These are phyloP conservation scores for Penicillium egyptiacum DNA, from an alignment of 495 filamentous ascomycete species.

Conservation along the genomic window DNA sequence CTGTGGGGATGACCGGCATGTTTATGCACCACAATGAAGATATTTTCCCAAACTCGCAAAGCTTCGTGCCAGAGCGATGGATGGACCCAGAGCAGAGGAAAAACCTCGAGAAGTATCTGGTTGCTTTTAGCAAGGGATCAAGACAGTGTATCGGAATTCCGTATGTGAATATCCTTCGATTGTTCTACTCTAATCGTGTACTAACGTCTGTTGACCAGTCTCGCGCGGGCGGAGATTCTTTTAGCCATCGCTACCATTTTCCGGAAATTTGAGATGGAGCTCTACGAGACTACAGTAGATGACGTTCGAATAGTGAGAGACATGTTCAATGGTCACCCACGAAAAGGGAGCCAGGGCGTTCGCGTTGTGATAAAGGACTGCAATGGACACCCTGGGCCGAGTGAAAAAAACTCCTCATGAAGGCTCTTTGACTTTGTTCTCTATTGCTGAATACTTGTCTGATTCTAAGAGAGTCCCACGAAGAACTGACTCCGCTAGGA, in stretches of 20 bases:
- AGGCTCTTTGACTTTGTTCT: not conserved
- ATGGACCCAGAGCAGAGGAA: constrained; percentile 29
- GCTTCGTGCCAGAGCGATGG: constrained; percentile 49
- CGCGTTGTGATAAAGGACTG: constrained; percentile 11
- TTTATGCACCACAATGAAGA: constrained; percentile 41
- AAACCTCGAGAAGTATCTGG: constrained; percentile 45
- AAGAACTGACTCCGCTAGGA: not conserved
- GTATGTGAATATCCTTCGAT: constrained; percentile 13
- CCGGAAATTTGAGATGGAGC: constrained; percentile 33
- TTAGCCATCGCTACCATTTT: constrained; percentile 30
- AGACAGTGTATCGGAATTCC: constrained; percentile 54
- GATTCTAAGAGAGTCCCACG: not conserved
- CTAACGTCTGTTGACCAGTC: constrained; percentile 19
- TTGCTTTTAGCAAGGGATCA: constrained; percentile 49
- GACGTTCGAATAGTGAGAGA: constrained; percentile 29
- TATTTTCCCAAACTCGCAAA: constrained; percentile 42
- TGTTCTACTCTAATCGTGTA: not conserved
- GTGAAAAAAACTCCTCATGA: not conserved
- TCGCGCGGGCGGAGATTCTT: constrained; percentile 39
- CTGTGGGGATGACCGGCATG: constrained; percentile 43
- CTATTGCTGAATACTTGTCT: not conserved
- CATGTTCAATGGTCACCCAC: constrained; percentile 21
- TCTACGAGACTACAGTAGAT: constrained; percentile 38
- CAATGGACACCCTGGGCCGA: not conserved
- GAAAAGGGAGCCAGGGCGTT: constrained; percentile 15